Percentiles rank a stretch among this genome's conserved stretches.
Conservation (phyloP, 1,284 basidiomycete genomes). For the Austropuccinia psidii region DNA sequence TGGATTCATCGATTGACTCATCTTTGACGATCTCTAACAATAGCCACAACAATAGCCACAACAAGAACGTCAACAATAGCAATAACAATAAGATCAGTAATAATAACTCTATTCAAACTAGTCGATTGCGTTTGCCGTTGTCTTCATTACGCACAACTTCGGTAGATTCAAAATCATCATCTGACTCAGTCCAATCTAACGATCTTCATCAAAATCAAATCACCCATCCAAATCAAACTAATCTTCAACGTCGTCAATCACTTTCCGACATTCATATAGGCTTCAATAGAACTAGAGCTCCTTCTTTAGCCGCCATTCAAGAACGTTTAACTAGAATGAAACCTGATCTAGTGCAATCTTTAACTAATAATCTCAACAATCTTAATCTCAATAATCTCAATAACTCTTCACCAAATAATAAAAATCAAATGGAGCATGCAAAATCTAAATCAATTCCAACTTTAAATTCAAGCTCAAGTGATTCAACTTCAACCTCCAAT, state of each 20-base stretch:
- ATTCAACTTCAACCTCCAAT: not conserved
- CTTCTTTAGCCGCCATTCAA: constrained; percentile 28
- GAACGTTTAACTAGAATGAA: constrained; percentile 19
- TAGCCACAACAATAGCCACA: not conserved
- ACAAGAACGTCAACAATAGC: not conserved
- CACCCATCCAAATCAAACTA: too few species aligned
- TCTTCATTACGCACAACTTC: too few species aligned
- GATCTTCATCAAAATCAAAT: too few species aligned
- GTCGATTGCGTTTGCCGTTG: too few species aligned
- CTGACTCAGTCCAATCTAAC: too few species aligned
- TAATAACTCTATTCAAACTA: too few species aligned
- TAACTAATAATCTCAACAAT: not conserved
- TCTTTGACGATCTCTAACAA: not conserved
- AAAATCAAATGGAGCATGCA: not conserved
- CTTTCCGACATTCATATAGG: constrained; percentile 17
- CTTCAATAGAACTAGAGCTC: constrained; percentile 14
- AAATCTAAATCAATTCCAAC: not conserved
- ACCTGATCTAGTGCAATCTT: not conserved
- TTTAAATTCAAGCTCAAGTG: not conserved
- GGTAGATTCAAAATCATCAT: too few species aligned
- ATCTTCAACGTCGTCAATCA: constrained; percentile 7
- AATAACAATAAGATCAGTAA: not conserved
- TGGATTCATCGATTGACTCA: not conserved
- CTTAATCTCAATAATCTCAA: not conserved
- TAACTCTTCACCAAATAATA: not conserved